Conservation (phyloP, 2,329 filamentous ascomycete genomes). For the Boeremia lycopersici region DNA sequence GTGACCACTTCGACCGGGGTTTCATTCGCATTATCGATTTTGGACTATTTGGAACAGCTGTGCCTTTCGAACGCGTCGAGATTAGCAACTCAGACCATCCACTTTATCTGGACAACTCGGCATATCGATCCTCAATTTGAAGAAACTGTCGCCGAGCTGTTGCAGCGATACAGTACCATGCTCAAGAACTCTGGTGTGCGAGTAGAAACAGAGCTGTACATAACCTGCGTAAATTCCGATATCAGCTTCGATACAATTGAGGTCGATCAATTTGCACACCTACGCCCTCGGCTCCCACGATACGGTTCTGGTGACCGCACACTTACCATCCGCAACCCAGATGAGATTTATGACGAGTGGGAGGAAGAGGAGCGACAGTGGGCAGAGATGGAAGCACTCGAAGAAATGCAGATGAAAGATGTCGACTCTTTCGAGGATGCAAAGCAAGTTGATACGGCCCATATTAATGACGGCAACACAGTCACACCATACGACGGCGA, state of each 20-base stretch:
- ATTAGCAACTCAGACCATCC: slow-evolving; percentile 20
- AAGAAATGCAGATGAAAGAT: slow-evolving; percentile 13
- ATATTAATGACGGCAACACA: not conserved
- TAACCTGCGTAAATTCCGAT: slow-evolving; percentile 25
- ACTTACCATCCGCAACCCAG: slow-evolving; percentile 29
- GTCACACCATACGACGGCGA: not conserved
- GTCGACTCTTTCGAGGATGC: slow-evolving; percentile 14
- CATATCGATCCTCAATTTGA: slow-evolving; percentile 38
- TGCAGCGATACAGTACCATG: slow-evolving; percentile 18
- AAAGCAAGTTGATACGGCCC: not conserved
- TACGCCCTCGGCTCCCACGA: slow-evolving; percentile 15
- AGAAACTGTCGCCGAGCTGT: slow-evolving; percentile 20
- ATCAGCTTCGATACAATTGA: not conserved
- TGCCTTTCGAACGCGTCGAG: slow-evolving; percentile 11
- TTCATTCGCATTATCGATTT: slow-evolving; percentile 31
- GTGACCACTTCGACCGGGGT: slow-evolving; percentile 35
- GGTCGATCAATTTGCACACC: slow-evolving; percentile 35
- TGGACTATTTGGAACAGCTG: slow-evolving; percentile 34
- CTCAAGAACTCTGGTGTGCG: slow-evolving; percentile 25
- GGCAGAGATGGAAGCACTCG: slow-evolving; percentile 13
- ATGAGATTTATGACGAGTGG: slow-evolving; percentile 28
- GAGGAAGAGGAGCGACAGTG: slow-evolving; percentile 26
- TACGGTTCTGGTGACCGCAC: slow-evolving; percentile 10
- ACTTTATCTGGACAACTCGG: slow-evolving; percentile 30
- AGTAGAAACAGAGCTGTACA: slow-evolving; percentile 24